Base-by-base conservation (phyloP, 176 grass and related monocot species). In the Triticum timopheevii region DNA sequence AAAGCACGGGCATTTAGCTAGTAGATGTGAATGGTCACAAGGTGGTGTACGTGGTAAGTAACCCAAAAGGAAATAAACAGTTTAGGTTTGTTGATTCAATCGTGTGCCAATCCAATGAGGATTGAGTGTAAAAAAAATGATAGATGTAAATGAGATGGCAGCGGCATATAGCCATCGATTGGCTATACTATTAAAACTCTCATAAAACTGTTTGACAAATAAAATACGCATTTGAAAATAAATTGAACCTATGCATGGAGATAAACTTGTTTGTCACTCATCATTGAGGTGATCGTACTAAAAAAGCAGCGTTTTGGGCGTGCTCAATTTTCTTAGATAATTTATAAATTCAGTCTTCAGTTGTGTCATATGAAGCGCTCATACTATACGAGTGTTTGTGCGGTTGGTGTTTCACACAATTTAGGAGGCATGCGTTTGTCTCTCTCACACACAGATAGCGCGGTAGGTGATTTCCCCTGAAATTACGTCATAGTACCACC, bases 321-420 rank as follows among this genome's bases (percentile, higher is more conserved):
- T n/a, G 23, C 19, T 84, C 13, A 45, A 39, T 22, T 23, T 6
- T 38, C 50, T 10, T 28, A 20, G n/a, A 10, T 16, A 22, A 52
- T 13, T 80, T 7, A 17, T 35, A 45, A 49, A 9, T 35, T 64
- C 13, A 20, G 6, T 82, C 22, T 82, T 7, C 33, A 44, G 33
- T 2, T 16, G 5, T 58, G 76, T 80, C 13, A 22, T 22, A 20
- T 50, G 25, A 3, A 39, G 13, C 3, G 68, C 12, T 61, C 86
- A 88, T 61, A 42, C 72, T 33, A 45, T 6, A 59, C 0, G 28
- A 64, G 65, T 88, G 73, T 16, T 65, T 42, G 36, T 7, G 6
- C 1, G 47, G 87, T 84, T 33, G 82, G 30, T 89, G 87, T 24
- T n/a, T 89, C 82, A 85, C 87, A 52, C 76, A 8, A 73, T 12